These are phyloP conservation scores for Bipolaris gigantea DNA, from an alignment of 2,329 filamentous ascomycete genomes.

Conservation along the genomic window DNA sequence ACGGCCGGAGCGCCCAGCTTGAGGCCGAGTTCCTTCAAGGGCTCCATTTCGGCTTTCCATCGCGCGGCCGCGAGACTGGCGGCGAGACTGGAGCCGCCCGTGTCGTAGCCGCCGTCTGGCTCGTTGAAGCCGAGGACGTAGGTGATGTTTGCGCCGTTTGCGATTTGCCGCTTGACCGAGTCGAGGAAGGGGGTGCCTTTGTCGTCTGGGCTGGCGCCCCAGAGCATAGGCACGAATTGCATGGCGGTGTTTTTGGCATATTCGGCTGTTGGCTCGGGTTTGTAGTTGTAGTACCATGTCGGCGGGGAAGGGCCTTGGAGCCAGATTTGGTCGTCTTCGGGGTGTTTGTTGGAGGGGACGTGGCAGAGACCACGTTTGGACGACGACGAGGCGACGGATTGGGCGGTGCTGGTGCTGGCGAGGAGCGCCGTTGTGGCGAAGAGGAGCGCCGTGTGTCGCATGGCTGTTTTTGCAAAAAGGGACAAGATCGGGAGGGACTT, in stretches of 20 bases:
- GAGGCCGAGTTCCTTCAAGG: constrained; percentile 64
- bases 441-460: constrained; percentile 5
- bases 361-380: constrained; percentile 74
- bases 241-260: constrained; percentile 53
- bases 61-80: constrained; percentile 64
- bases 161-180: constrained; percentile 59
- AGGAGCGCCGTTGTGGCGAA: constrained; percentile 7
- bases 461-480: constrained; percentile 3
- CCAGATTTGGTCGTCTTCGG: constrained; percentile 69
- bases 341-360: constrained; percentile 58
- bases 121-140: constrained; percentile 80
- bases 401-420: constrained; percentile 12
- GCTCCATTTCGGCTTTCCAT: constrained; percentile 73
- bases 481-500: not conserved
- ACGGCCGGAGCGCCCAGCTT: constrained; percentile 72
- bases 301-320: constrained; percentile 57
- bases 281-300: constrained; percentile 88
- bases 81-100: constrained; percentile 65
- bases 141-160: constrained; percentile 59
- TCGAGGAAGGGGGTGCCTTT: constrained; percentile 62
- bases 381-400: constrained; percentile 48
- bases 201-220: constrained; percentile 57
- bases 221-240: constrained; percentile 81
- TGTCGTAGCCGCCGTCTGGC: constrained; percentile 61
- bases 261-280: constrained; percentile 56